Base-by-base conservation (phyloP, 306 rosid species). In the Luffa aegyptiaca region DNA sequence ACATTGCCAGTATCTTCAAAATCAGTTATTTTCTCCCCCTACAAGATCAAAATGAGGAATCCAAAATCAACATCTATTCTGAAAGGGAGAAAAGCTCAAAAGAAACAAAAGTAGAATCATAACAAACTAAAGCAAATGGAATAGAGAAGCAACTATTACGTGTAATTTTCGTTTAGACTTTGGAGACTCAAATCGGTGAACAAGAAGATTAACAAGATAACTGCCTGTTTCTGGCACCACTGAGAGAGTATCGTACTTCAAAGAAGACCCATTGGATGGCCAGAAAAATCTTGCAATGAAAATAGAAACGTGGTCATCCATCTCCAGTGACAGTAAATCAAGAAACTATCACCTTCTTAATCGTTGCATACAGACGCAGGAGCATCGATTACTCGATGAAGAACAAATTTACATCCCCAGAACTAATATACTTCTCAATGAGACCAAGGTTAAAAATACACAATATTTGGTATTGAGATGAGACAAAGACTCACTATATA, bases 161-260 rank as follows among this genome's bases (percentile, higher is more conserved):
- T 75, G 64, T 52, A 10, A 3, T 75, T 36, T 75, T 36, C 79
- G 17, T 4, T 48, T 3, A 51, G 44, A 5, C 59, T 49, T 72
- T 13, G 41, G 11, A 53, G 61, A 73, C 44, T 46, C 61, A 31
- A 73, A 49, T 49, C 36, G 8, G 9, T 17, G 79, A 53, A 75
- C 64, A 75, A 36, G 79, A 75, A 52, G 79, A 75, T 52, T 75
- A 36, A 35, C 78, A 51, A 73, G 78, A 48, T 10, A 70, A 70
- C 76, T 46, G 56, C 37, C 48, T 48, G 62, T 49, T 74, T 52
- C 79, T 75, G 36, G 63, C 31, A 26, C 31, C 65, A 59, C 9
- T 45, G 74, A 16, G 81, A 44, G 57, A 77, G 55, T 55, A 41
- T 31, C 72, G 26, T 59, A 17, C 36, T 44, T 31, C 72, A 44